phyloP scores from a whole-genome alignment of 2,329 filamentous ascomycete species.

The Leptosphaerulina australis region DNA sequence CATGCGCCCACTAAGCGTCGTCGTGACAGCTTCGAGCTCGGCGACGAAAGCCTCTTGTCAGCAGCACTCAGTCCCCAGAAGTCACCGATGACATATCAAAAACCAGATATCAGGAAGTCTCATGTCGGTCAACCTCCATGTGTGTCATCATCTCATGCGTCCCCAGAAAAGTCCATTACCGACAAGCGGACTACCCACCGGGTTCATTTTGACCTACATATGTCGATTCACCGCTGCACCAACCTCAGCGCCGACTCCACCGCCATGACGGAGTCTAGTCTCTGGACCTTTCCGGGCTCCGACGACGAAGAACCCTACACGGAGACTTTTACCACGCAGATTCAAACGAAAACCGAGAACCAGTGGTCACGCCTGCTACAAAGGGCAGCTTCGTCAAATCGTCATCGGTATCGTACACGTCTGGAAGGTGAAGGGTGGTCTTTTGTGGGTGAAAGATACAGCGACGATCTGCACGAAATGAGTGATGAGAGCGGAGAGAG shows the following conservation, averaged over 20 bases:
- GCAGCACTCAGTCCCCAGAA: not conserved
- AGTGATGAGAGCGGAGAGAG: conserved; percentile 33
- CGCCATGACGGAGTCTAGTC: conserved; percentile 29
- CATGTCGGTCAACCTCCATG: too few species aligned
- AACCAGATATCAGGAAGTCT: conserved; percentile 1
- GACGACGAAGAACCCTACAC: conserved; percentile 37
- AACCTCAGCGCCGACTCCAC: conserved; percentile 30
- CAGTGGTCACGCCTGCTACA: conserved; percentile 23
- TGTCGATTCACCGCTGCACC: conserved; percentile 29
- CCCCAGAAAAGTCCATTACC: too few species aligned
- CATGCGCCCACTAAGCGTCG: conserved; percentile 2
- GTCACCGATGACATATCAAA: conserved; percentile 8
- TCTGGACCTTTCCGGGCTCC: conserved; percentile 43
- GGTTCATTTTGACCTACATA: conserved; percentile 22
- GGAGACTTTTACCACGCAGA: not conserved
- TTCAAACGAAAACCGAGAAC: conserved; percentile 20
- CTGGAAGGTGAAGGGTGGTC: conserved; percentile 46
- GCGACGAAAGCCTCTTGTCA: not conserved
- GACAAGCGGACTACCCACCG: not conserved
- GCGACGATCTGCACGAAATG: conserved; percentile 27
- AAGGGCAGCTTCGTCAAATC: conserved; percentile 38
- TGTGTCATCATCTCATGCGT: too few species aligned
- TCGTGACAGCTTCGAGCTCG: not conserved
- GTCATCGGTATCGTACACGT: conserved; percentile 34
- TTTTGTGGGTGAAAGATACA: conserved; percentile 30